Conservation (phyloP, 1,284 basidiomycete species). For the Ceratobasidium theobromae region DNA sequence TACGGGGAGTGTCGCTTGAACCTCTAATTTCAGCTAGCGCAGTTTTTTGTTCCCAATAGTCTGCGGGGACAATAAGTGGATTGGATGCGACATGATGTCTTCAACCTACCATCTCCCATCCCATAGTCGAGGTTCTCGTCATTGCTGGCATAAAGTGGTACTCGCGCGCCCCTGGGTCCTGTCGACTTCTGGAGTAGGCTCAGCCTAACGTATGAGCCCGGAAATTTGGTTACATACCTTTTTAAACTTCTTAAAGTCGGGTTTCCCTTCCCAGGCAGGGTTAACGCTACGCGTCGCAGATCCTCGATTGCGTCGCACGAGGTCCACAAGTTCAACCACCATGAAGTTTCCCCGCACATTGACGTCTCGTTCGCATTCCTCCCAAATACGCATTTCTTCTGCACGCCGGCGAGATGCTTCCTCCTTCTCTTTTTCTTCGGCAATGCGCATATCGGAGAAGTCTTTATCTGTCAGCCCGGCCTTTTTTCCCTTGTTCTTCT, state of each 20-base stretch:
- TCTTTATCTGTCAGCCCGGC: constrained; percentile 5
- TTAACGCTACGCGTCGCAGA: constrained; percentile 31
- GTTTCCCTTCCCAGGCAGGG: constrained; percentile 58
- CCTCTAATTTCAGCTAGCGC: neutral
- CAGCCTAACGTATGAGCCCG: neutral
- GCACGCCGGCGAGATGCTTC: constrained; percentile 10
- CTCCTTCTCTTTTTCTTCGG: constrained; percentile 16
- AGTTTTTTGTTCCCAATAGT: constrained; percentile 22
- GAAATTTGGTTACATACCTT: constrained; percentile 51
- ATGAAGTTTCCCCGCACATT: constrained; percentile 81
- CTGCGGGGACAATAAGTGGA: neutral
- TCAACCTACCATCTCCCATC: constrained; percentile 52
- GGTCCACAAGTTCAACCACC: constrained; percentile 72
- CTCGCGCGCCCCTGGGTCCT: constrained; percentile 43
- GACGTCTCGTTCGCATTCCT: constrained; percentile 70
- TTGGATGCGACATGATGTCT: neutral
- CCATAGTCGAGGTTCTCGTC: constrained; percentile 59
- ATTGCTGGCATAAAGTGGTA: constrained; percentile 52
- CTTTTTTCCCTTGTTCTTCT: neutral
- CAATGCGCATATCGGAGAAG: constrained; percentile 24
- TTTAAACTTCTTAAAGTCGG: constrained; percentile 87
- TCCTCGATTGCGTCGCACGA: constrained; percentile 40
- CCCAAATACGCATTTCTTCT: constrained; percentile 64
- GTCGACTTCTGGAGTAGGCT: constrained; percentile 41
- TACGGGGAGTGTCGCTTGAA: constrained; percentile 8